phyloP scores from a whole-genome alignment of 352 stramenopile genomes.

The Phytophthora tentaculata region DNA sequence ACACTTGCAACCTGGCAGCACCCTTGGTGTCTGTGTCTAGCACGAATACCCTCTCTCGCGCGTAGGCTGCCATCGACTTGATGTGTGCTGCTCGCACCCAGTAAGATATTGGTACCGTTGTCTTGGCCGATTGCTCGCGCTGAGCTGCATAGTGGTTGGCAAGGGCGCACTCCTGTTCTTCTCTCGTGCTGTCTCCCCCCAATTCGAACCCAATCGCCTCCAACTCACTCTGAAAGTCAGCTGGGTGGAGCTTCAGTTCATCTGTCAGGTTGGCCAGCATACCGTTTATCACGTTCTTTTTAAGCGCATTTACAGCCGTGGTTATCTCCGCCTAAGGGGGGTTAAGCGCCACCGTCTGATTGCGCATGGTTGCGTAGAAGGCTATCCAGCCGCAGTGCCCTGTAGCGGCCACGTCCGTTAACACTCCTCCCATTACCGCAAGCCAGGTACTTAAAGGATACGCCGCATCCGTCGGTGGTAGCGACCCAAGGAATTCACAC shows the following conservation, averaged over 20 bases:
- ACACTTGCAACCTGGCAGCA: too few species aligned
- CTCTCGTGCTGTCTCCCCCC: too few species aligned
- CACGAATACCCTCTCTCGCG: not conserved
- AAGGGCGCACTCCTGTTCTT: too few species aligned
- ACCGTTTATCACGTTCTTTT: not conserved
- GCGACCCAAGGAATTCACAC: too few species aligned
- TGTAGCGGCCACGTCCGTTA: too few species aligned
- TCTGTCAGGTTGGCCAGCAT: not conserved
- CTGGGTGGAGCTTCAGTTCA: not conserved
- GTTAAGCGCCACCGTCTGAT: not conserved
- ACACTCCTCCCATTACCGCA: too few species aligned
- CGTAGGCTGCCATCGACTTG: not conserved
- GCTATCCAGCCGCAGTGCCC: not conserved
- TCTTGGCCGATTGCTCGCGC: not conserved
- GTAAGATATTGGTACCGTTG: not conserved
- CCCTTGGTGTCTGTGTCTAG: not conserved
- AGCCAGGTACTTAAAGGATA: too few species aligned
- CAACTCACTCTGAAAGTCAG: not conserved
- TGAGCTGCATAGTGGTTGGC: not conserved
- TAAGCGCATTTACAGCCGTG: not conserved
- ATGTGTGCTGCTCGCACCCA: not conserved
- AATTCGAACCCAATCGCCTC: too few species aligned
- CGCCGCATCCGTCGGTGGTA: too few species aligned
- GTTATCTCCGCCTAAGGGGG: not conserved
- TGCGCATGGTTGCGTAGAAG: not conserved